Conservation (phyloP, 805 yeast species). For the Scheffersomyces lignosus region DNA sequence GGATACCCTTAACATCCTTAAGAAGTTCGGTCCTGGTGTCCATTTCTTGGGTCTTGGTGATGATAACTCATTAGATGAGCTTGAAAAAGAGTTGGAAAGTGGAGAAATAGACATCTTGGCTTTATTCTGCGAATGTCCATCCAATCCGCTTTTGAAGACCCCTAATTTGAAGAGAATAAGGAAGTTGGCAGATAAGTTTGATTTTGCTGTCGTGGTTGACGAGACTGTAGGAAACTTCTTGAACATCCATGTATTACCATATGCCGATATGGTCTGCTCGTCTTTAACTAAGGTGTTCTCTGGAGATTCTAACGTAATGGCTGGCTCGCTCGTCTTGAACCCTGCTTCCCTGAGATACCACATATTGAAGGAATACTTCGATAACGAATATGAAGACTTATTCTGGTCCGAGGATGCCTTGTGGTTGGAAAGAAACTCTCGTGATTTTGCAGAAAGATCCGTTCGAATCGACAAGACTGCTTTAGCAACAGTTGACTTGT, state of each 20-base stretch:
- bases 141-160: slow-evolving; percentile 87
- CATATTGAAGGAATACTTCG: slow-evolving; percentile 49
- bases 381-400: slow-evolving; percentile 61
- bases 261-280: slow-evolving; percentile 82
- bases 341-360: slow-evolving; percentile 55
- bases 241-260: slow-evolving; percentile 77
- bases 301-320: slow-evolving; percentile 95
- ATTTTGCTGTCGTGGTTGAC: slow-evolving; percentile 82
- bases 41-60: slow-evolving; percentile 86
- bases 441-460: slow-evolving; percentile 77
- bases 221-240: slow-evolving; percentile 93
- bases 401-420: slow-evolving; percentile 96
- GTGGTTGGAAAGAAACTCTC: slow-evolving; percentile 85
- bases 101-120: slow-evolving; percentile 65
- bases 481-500: slow-evolving; percentile 51
- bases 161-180: slow-evolving; percentile 72
- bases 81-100: slow-evolving; percentile 57
- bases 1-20: slow-evolving; percentile 82
- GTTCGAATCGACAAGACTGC: slow-evolving; percentile 57
- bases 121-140: slow-evolving; percentile 90
- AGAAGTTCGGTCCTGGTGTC: slow-evolving; percentile 90
- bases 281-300: slow-evolving; percentile 90
- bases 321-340: slow-evolving; percentile 82
- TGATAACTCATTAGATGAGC: slow-evolving; percentile 59
- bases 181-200: slow-evolving; percentile 62